phyloP scores from a whole-genome alignment of 1,284 basidiomycete genomes.

The Marasmius fiardii region DNA sequence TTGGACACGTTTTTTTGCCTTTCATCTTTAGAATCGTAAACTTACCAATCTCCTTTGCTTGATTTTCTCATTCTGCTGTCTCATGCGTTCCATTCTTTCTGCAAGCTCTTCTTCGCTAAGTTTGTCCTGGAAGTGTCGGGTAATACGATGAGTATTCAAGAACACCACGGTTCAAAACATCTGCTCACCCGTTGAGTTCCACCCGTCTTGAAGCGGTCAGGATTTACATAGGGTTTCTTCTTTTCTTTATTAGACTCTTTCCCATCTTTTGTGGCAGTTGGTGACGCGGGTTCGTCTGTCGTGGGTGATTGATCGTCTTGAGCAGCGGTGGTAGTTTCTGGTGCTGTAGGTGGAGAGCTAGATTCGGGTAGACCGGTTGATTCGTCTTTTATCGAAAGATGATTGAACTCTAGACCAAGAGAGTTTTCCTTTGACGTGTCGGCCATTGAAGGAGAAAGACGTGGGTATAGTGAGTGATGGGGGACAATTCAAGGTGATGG shows the following conservation, averaged over 20 bases:
- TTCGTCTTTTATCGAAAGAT: constrained; percentile 30
- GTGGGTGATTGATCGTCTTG: constrained; percentile 3
- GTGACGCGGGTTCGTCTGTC: constrained; percentile 1
- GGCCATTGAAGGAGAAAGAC: constrained; percentile 23
- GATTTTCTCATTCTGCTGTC: constrained; percentile 78
- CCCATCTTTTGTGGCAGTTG: constrained; percentile 5
- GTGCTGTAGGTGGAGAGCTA: constrained; percentile 9
- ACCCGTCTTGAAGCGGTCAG: constrained; percentile 75
- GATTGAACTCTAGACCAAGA: constrained; percentile 64
- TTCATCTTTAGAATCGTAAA: constrained; percentile 6
- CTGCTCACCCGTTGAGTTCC: constrained; percentile 62
- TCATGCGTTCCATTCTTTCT: constrained; percentile 70
- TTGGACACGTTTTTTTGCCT: constrained; percentile 13
- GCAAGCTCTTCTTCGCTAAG: constrained; percentile 66
- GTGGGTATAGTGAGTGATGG: constrained; percentile 1
- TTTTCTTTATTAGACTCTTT: constrained; percentile 34
- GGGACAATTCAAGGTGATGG: too few relatives aligned
- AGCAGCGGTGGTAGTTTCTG: constrained; percentile 14
- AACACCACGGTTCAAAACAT: constrained; percentile 2
- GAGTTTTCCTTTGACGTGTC: constrained; percentile 45
- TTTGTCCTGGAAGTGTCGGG: constrained; percentile 53
- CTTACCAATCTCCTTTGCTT: constrained; percentile 67
- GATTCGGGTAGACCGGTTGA: constrained; percentile 10
- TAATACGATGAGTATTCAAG: constrained; percentile 15
- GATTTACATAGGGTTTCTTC: constrained; percentile 69